Evolutionary conservation across 768 basidiomycete species (phyloP), one percentile per base, ranked within the genome.

Genomic region (Lactarius trivialis): DNA sequence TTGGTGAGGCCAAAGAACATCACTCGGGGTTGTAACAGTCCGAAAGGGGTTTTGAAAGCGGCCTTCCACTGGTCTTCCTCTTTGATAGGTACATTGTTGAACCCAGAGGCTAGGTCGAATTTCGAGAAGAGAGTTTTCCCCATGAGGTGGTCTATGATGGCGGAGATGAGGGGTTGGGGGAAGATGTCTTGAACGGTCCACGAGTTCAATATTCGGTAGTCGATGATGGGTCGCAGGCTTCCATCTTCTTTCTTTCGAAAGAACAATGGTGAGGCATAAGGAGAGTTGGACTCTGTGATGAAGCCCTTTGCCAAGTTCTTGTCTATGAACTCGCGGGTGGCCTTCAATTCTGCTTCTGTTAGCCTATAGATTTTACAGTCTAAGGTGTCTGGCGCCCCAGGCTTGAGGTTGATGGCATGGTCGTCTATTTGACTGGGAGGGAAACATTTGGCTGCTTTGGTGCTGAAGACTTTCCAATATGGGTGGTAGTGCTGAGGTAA

Each of bases 301-400:
- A 24, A 48, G 0, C 45, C 45, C 7, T 48, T 48, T 12, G 11
- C 45, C 5, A 26, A 4, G 3, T 24, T 12, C 26, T 48, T 21
- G 1, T 48, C 14, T 0, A 49, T 11, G 8, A 26, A 49, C 2
- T 49, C 26, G 0, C 14, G 6, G 0, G 24, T 49, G 4, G 9
- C 48, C 5, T 6, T 14, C 1, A 24, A 4, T 26, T 49, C 48
- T 26, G 11, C 21, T 14, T 12, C 11, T 2, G 48, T 49, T 1
- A 11, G 24, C 0, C 19, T 4, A 7, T 49, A 49, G 0, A 49
- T 28, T 14, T 28, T 49, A 24, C 48, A 49, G 4, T 49, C 7
- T 0, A 49, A 3, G 1, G 9, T 26, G 0, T 9, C 1, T 0
- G 48, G 48, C 0, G 26, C 48, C 0, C 17, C 48, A 0, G 24